Evolutionary conservation across 2,329 filamentous ascomycete genomes (phyloP), one percentile per base, ranked within the genome.

Genomic region (Ceratocystis papillata): DNA sequence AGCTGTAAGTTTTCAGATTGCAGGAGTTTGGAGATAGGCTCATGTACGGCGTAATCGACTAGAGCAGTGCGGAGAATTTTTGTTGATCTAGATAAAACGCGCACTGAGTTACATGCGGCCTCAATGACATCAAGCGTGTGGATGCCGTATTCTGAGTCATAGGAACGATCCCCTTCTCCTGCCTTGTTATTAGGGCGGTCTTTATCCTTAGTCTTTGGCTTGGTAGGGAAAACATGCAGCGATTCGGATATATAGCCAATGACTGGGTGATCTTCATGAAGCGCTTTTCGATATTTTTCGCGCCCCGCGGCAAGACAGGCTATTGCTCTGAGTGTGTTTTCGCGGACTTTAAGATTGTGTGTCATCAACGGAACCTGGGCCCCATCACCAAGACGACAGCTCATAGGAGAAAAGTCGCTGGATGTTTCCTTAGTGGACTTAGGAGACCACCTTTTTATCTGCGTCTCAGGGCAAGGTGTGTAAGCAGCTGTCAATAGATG

Each of bases 231-330:
- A 64, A 77, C 75, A 1, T 72, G 76, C 57, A 97, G 80, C 0
- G 91, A 94, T 71, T 96, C 89, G 53, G 95, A 87, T 63, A 97
- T 86, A 72, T 88, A 91, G 0, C 85, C 82, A 57, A 96, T 81
- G 62, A 89, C 83, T 15, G 57, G 33, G n/a, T 91, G 90, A 70
- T 89, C 84, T 28, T 92, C 87, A 64, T 94, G 88, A 60, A 97
- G 83, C 0, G 83, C 81, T 72, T 95, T 96, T 55, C 92, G 83
- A 72, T 93, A 90, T 28, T 88, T 84, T 70, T 97, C 91, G 71
- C 91, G 90, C 70, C 87, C 87, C 2, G 89, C 84, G 1, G 89
- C 85, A 63, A 97, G 79, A 1, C 90, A 87, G n/a, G 89, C 89
- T 66, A 97, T 78, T 1, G 90, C 91, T 71, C 87, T 86, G 20